Base-by-base conservation (phyloP, 2,329 filamentous ascomycete genomes). In the Coniochaeta sp. region DNA sequence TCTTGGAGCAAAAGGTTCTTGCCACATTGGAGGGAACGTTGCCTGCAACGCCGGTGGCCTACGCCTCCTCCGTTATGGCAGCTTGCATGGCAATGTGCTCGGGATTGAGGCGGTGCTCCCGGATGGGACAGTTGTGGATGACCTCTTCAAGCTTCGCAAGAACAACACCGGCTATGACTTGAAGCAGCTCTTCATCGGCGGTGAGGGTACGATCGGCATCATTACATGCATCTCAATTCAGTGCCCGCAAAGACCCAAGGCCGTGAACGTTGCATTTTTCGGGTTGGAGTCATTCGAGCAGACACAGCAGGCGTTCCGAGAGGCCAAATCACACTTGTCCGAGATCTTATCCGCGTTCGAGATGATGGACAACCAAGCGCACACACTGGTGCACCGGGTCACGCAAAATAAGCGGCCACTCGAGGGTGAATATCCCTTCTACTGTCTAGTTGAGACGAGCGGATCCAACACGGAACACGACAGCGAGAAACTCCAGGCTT, bases 91-190 rank as follows among this genome's bases (percentile, higher is more conserved):
- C 24, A 97, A 83, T 60, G 91, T 98, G 1, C 81, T 99, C 17
- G 95, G 95, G 28, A 81, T 99, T 58, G 93, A 99, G 77, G 95
- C 89, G 22, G 96, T 99, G 9, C 80, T 99, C 44, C 91, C 95
- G 0, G 91, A 99, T 71, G 95, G 95, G 59, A 97, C 92, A 7
- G 84, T 99, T 66, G 82, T 99, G 54, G 87, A 98, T 68, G 92
- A 97, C 68, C 85, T 99, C 34, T 89, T 86, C 67, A 93, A 85
- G 62, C 80, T 99, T 61, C 87, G 95, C 66, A 99, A 99, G 81
- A 98, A 99, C 81, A 99, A 99, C 78, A 99, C 95, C 1, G 95
- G 95, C 31, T 99, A 98, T 75, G 96, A 99, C 72, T 76, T 97
- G 61, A 97, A 97, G 79, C 93, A 97, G 75, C 83, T 97, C 38